These are phyloP conservation scores for Arthrobotrys iridis DNA, from an alignment of 2,329 filamentous ascomycete species.

Conservation along the genomic window DNA sequence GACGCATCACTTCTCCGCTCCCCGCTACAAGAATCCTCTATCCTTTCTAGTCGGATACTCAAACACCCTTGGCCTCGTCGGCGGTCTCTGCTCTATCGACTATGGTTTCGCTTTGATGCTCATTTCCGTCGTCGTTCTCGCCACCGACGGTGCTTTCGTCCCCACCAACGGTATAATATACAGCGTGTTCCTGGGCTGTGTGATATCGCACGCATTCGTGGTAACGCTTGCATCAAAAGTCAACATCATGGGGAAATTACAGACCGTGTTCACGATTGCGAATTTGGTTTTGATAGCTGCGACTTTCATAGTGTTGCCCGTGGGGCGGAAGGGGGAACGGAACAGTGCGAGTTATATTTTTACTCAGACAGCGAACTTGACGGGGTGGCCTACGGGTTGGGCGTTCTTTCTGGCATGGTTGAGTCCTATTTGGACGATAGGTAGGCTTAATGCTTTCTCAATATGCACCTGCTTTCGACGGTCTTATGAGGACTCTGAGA, in stretches of 20 bases:
- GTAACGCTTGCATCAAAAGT: constrained; percentile 66
- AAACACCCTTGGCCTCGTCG: constrained; percentile 63
- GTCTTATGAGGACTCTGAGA: no score
- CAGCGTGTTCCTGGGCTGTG: constrained; percentile 67
- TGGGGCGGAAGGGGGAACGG: constrained; percentile 62
- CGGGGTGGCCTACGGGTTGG: constrained; percentile 69
- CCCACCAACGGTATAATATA: constrained; percentile 69
- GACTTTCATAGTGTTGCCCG: constrained; percentile 68
- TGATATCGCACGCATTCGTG: constrained; percentile 67
- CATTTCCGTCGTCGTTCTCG: constrained; percentile 66
- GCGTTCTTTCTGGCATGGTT: constrained; percentile 71
- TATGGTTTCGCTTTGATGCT: constrained; percentile 69
- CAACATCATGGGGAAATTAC: constrained; percentile 69
- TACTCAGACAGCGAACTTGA: constrained; percentile 67
- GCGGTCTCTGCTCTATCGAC: constrained; percentile 71
- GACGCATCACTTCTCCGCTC: constrained; percentile 70
- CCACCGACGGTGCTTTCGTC: constrained; percentile 67
- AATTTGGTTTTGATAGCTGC: constrained; percentile 69
- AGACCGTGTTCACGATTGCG: constrained; percentile 68
- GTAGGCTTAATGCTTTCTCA: constrained; percentile 48
- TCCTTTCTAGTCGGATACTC: constrained; percentile 45
- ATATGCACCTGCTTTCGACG: no score
- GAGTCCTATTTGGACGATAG: constrained; percentile 71
- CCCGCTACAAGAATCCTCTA: constrained; percentile 68
- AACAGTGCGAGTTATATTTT: constrained; percentile 68